These are phyloP conservation scores for Tetrapyrgos nigripes DNA, from an alignment of 1,284 basidiomycete species.

Conservation along the genomic window DNA sequence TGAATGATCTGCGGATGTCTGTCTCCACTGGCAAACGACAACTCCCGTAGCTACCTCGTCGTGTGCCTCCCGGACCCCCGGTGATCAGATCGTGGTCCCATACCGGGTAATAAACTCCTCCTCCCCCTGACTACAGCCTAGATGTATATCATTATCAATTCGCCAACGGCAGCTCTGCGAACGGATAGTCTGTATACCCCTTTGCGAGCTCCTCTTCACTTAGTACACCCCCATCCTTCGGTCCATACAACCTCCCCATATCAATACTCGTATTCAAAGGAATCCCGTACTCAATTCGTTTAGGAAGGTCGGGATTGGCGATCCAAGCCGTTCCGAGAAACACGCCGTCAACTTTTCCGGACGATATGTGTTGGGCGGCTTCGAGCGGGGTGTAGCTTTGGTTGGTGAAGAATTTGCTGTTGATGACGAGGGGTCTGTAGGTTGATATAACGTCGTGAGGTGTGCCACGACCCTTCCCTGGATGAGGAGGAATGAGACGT, in stretches of 20 bases:
- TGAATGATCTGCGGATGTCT: too few relatives aligned
- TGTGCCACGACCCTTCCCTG: conserved; percentile 26
- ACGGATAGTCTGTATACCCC: conserved; percentile 16
- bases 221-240: background rate
- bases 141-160: too few relatives aligned
- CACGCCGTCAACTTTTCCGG: conserved; percentile 13
- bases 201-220: conserved; percentile 9
- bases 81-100: too few relatives aligned
- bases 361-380: conserved; percentile 22
- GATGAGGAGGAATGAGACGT: too few relatives aligned
- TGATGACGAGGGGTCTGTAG: conserved; percentile 26
- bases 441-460: conserved; percentile 29
- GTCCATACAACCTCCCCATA: conserved; percentile 2
- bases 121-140: too few relatives aligned
- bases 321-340: conserved; percentile 30
- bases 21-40: too few relatives aligned
- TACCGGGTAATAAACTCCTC: too few relatives aligned
- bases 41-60: too few relatives aligned
- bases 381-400: conserved; percentile 26
- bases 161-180: too few relatives aligned
- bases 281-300: conserved; percentile 21
- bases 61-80: too few relatives aligned
- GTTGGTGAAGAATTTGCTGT: conserved; percentile 24
- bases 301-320: conserved; percentile 27
- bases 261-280: conserved; percentile 18